Base-by-base conservation (phyloP, 2,329 filamentous ascomycete genomes). In the Neurospora sp. region DNA sequence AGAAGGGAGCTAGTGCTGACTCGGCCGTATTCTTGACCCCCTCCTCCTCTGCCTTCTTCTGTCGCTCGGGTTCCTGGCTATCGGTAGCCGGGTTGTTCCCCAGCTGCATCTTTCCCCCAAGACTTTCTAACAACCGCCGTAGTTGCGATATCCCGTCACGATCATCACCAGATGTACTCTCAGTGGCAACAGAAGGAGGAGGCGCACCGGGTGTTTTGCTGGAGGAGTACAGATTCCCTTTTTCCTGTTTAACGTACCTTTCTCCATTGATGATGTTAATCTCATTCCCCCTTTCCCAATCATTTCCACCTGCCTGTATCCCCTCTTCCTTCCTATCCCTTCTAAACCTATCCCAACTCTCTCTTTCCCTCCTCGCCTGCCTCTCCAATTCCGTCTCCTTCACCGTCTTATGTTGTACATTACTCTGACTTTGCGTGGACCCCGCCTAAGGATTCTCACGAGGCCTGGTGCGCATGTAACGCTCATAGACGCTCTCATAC, bases 21-120 rank as follows among this genome's bases (percentile, higher is more conserved):
- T 28, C 28, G 28, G 28, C 1, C 0, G 1, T 4, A 4, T 0
- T 28, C 28, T 28, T 0, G 0, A 28, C 4, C 28, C 28, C 23
- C 23, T 33, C 46, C 12, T 28, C 23, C 6, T 8, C 46, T 3
- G 5, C 17, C 2, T 57, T 17, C 46, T 15, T 6, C 3, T 15
- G 15, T 28, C 3, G 19, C 23, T 17, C 11, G 4, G 46, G 19
- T 2, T 28, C 12, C 8, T 15, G 11, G 6, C 1, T 33, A 28
- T 6, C 23, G 3, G 19, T 28, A 17, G 11, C 12, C 1, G 3
- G 6, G 3, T 15, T 57, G 12, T 15, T 28, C 12, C 46, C 2
- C 46, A 57, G 19, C 2, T 3, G 19, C 6, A 57, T 4, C 19
- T 57, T 28, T 2, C 12, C 43, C 5, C 2, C 1, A 4, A 28